Percentiles rank a stretch among this genome's conserved stretches.
These are phyloP conservation scores for Fomitopsis palustris DNA, from an alignment of 1,284 basidiomycete species.

Conservation along the genomic window DNA sequence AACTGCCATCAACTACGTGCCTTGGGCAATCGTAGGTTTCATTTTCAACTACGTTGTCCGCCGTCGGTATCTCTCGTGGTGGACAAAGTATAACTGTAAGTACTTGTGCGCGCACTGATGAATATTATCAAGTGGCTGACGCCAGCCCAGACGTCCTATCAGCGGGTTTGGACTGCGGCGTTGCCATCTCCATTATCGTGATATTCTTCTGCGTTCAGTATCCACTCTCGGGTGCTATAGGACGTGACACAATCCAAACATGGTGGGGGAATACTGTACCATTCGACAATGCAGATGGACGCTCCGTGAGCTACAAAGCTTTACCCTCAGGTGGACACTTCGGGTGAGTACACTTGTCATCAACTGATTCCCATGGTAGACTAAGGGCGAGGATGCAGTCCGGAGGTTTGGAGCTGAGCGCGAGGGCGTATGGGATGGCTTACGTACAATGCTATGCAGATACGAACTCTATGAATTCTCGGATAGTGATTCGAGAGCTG, in stretches of 20 bases:
- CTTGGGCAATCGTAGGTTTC: constrained; percentile 48
- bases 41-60: constrained; percentile 54
- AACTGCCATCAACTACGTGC: constrained; percentile 42
- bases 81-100: constrained; percentile 48
- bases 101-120: not conserved
- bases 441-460: too few relatives aligned
- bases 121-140: not conserved
- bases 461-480: not conserved
- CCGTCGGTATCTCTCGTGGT: constrained; percentile 47
- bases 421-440: too few relatives aligned
- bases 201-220: constrained; percentile 72
- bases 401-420: too few relatives aligned
- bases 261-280: constrained; percentile 75
- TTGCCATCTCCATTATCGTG: constrained; percentile 52
- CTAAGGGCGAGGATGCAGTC: too few relatives aligned
- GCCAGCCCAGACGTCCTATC: constrained; percentile 45
- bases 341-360: constrained; percentile 25
- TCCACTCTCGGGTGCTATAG: constrained; percentile 58
- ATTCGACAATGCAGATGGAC: constrained; percentile 40
- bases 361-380: too few relatives aligned
- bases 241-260: constrained; percentile 43
- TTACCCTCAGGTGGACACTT: constrained; percentile 34
- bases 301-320: constrained; percentile 26
- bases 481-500: too few relatives aligned
- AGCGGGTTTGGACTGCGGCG: constrained; percentile 57